Percentiles rank a stretch among this genome's conserved stretches.
phyloP scores from a whole-genome alignment of 2,329 filamentous ascomycete genomes.

The Penicillium sp. region DNA sequence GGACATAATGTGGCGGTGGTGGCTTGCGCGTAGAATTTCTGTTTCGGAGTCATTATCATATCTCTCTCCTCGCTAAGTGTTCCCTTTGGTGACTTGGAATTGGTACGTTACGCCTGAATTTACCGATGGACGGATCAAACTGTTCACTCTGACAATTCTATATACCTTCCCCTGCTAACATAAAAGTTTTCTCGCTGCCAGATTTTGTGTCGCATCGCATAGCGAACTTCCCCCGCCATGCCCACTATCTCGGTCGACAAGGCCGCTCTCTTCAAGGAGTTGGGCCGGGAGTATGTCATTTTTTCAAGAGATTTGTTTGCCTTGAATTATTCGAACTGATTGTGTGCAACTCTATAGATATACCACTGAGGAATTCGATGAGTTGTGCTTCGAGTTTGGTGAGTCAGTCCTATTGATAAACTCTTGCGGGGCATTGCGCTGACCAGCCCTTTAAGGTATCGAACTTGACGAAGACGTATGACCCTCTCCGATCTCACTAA shows the following conservation, averaged over 20 bases:
- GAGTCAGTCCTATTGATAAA: slow-evolving; percentile 25
- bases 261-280: slow-evolving; percentile 87
- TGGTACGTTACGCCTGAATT: slow-evolving; percentile 1
- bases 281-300: slow-evolving; percentile 75
- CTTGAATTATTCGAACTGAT: slow-evolving; percentile 13
- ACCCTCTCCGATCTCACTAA: background rate
- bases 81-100: slow-evolving; percentile 2
- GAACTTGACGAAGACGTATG: slow-evolving; percentile 88
- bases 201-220: slow-evolving; percentile 21
- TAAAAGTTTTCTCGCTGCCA: slow-evolving; percentile 5
- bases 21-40: slow-evolving; percentile 30
- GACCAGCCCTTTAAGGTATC: slow-evolving; percentile 57
- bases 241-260: slow-evolving; percentile 97
- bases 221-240: slow-evolving; percentile 59
- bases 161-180: background rate
- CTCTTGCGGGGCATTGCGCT: slow-evolving; percentile 30
- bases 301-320: background rate
- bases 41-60: slow-evolving; percentile 16
- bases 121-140: background rate
- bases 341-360: slow-evolving; percentile 55
- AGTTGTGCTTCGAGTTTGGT: slow-evolving; percentile 97
- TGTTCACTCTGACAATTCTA: background rate
- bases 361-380: slow-evolving; percentile 92
- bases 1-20: slow-evolving; percentile 32
- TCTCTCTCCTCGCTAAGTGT: slow-evolving; percentile 6